Percentiles rank a stretch among this genome's conserved stretches.
phyloP scores from a whole-genome alignment of 805 yeast species.

The Candida cerambycidarum region DNA sequence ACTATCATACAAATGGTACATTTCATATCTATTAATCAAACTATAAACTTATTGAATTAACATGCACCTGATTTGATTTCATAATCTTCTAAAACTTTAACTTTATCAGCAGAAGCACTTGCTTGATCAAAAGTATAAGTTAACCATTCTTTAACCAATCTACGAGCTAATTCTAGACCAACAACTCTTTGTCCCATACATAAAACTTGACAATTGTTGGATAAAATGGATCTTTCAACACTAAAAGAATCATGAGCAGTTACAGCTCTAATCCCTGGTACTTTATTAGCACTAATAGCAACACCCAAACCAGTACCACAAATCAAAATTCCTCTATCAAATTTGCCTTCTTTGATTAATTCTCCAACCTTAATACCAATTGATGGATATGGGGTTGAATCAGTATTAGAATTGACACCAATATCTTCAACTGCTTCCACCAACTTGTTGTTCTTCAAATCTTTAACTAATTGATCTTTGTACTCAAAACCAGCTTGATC shows the following conservation, averaged over 20 bases:
- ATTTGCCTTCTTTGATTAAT: slow-evolving; percentile 37
- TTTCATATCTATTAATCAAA: no score
- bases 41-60: no score
- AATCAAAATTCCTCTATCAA: slow-evolving; percentile 45
- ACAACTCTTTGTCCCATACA: slow-evolving; percentile 51
- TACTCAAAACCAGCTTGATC: slow-evolving; percentile 48
- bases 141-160: slow-evolving; percentile 46
- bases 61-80: slow-evolving; percentile 14
- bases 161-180: slow-evolving; percentile 43
- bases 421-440: slow-evolving; percentile 37
- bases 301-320: slow-evolving; percentile 53
- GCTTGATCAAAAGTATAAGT: slow-evolving; percentile 39
- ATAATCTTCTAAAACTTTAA: slow-evolving; percentile 29
- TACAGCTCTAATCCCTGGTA: slow-evolving; percentile 46
- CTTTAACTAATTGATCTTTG: slow-evolving; percentile 37
- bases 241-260: slow-evolving; percentile 50
- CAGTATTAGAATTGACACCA: slow-evolving; percentile 35
- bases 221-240: slow-evolving; percentile 44
- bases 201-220: slow-evolving; percentile 45
- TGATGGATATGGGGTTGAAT: slow-evolving; percentile 40
- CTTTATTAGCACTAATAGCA: slow-evolving; percentile 49
- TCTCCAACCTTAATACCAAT: slow-evolving; percentile 47
- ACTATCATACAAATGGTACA: no score
- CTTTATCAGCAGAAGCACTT: slow-evolving; percentile 44
- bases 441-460: slow-evolving; percentile 26